Evolutionary conservation across 768 basidiomycete genomes (phyloP), one percentile per base, ranked within the genome.

Genomic region (Pleurotus platypus): DNA sequence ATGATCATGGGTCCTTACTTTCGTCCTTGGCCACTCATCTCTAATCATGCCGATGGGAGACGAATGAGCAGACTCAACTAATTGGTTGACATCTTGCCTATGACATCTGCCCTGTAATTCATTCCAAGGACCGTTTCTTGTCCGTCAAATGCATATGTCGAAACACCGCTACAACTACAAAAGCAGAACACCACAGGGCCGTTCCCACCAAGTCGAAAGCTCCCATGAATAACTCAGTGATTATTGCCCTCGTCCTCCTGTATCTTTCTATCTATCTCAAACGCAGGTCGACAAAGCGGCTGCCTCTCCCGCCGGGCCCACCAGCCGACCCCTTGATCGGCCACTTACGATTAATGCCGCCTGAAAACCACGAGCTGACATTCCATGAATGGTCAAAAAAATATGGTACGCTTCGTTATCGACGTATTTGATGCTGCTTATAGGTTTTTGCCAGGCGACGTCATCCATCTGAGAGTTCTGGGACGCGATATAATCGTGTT

Each of bases 281-380:
- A 18, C 13, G 46, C 24, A 18, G 22, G 16, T 47, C 46, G 13
- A 47, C 12, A 16, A n/a, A 22, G n/a, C 12, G n/a, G 20, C 46
- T 22, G 18, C 13, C 26, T 37, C 48, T 66, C 13, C 72, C 74
- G 11, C 74, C 73, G n/a, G 67, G 75, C 24, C 74, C 72, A 3
- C 73, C 73, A 7, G 63, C 66, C 12, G 72, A 76, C 54, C 70
- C 72, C 4, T 46, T 76, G 48, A 64, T 76, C 12, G 75, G 75
- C 8, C 72, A 75, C 57, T 58, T 72, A 15, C 67, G 72, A 7
- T 55, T 68, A 9, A 69, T 76, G 16, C 74, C 74, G 9, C 22
- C 64, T 2, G 57, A 62, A 22, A 61, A 66, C 38, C 64, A 64
- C 42, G 66, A 66, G 6, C 59, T 64, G 6, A 62, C 62, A 9